Evolutionary conservation across 1,284 basidiomycete species (phyloP).

Genomic region (Ganoderma lucidum): DNA sequence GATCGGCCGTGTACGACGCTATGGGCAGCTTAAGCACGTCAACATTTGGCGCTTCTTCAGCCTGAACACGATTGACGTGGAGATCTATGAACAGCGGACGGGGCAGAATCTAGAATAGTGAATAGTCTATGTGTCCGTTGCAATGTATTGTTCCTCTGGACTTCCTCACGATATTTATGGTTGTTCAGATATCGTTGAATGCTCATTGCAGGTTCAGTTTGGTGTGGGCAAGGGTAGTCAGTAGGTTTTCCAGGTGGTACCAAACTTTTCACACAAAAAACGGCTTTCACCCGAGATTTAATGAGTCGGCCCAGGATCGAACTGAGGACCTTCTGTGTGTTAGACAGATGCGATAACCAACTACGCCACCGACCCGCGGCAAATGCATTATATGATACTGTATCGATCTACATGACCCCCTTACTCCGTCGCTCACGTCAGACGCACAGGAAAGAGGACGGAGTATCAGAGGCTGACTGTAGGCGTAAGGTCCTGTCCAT

Average conservation of each 20-base stretch:
- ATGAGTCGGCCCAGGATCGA: conserved; percentile 47
- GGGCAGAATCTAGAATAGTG: conserved; percentile 38
- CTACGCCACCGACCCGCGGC: conserved; percentile 72
- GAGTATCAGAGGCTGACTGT: not conserved
- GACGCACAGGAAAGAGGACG: too few relatives aligned
- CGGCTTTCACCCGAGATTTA: too few relatives aligned
- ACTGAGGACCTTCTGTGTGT: conserved; percentile 61
- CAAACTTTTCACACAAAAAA: too few relatives aligned
- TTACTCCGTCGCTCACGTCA: too few relatives aligned
- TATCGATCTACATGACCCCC: too few relatives aligned
- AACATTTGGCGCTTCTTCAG: conserved; percentile 86
- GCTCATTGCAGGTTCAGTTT: too few relatives aligned
- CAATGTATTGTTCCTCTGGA: too few relatives aligned
- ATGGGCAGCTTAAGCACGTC: conserved; percentile 85
- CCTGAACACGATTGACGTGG: conserved; percentile 85
- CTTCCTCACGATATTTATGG: too few relatives aligned
- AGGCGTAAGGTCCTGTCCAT: not conserved
- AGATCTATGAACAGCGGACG: conserved; percentile 69
- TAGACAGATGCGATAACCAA: conserved; percentile 84
- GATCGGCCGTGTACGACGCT: conserved; percentile 87
- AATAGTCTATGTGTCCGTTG: not conserved
- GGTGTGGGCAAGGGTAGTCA: too few relatives aligned
- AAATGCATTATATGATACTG: conserved; percentile 42
- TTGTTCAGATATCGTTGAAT: too few relatives aligned
- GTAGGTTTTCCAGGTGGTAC: too few relatives aligned